Base-by-base conservation (phyloP, 805 yeast species). In the Candida khao-thaluensis region DNA sequence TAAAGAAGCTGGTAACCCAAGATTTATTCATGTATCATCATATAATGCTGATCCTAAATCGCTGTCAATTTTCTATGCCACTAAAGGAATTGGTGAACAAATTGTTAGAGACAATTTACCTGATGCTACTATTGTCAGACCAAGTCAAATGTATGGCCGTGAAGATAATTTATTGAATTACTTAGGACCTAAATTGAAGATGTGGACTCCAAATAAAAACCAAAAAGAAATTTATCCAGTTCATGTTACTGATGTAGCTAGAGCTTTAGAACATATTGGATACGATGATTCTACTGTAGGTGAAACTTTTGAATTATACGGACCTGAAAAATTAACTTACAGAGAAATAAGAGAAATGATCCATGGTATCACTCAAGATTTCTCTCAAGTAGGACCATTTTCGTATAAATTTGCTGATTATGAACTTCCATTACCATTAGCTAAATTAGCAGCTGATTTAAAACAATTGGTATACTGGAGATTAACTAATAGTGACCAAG, bases 251-350 rank as follows among this genome's bases (percentile, higher is more conserved):
- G 95, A 87, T 56, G 89, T 86, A 41, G 91, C 93, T 16, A 68
- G 74, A 47, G 95, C 85, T 3, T 69, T 87, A 50, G 93, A 84
- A 66, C 74, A 69, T 50, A 85, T 87, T 50, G 90, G 86, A 7
- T 86, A 67, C 59, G 90, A 87, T 58, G 95, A 87, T 60, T 68
- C 85, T 38, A 86, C 95, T 15, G 72, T 72, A 10, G 95, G 95
- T 44, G 74, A 83, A 62, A 72, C 82, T 36, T 87, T 64, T 61
- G 95, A 87, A 64, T 72, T 87, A 47, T 70, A 65, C 53, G 95
- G 95, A 9, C 75, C 81, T n/a, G 84, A 84, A 60, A 69, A 72
- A 52, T 76, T 79, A 59, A 57, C 81, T 8, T 71, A 74, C 53
- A 61, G 62, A 42, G 85, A 85, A 57, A 73, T 87, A 46, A 75